Evolutionary conservation across 257 asterid genomes (phyloP).

Genomic region (Scutellaria baicalensis): DNA sequence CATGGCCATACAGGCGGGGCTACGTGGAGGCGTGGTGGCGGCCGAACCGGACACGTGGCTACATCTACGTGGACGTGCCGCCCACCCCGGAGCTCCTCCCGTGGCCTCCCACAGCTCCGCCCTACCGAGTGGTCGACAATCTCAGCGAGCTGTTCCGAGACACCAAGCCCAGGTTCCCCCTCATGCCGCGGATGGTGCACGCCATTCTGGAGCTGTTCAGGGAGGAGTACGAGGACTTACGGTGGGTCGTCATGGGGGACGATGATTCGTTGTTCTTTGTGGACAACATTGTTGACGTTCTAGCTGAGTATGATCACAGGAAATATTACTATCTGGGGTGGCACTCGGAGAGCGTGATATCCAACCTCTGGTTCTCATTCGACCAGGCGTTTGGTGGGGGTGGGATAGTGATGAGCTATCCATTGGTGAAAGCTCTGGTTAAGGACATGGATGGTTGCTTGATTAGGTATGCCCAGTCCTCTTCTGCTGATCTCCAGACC

Average conservation of each 20-base stretch:
- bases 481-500: constrained; percentile 40
- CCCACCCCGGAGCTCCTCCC: constrained; percentile 48
- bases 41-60: constrained; percentile 47
- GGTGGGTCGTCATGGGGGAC: constrained; percentile 70
- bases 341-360: constrained; percentile 48
- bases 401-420: constrained; percentile 50
- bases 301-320: constrained; percentile 36
- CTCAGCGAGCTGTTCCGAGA: constrained; percentile 10
- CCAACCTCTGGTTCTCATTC: constrained; percentile 47
- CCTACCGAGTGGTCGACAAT: constrained; percentile 39
- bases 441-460: constrained; percentile 45
- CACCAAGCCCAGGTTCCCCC: constrained; percentile 26
- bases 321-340: constrained; percentile 49
- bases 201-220: constrained; percentile 42
- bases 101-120: constrained; percentile 53
- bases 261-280: constrained; percentile 49
- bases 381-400: constrained; percentile 63
- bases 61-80: constrained; percentile 34
- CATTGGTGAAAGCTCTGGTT: constrained; percentile 43
- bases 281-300: constrained; percentile 48
- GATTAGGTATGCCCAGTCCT: constrained; percentile 29
- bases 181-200: constrained; percentile 51
- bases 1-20: constrained; percentile 44
- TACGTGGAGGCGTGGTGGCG: constrained; percentile 69
- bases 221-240: constrained; percentile 28